phyloP scores from a whole-genome alignment of 2,329 filamentous ascomycete genomes.

The Arthrobotrys iridis region DNA sequence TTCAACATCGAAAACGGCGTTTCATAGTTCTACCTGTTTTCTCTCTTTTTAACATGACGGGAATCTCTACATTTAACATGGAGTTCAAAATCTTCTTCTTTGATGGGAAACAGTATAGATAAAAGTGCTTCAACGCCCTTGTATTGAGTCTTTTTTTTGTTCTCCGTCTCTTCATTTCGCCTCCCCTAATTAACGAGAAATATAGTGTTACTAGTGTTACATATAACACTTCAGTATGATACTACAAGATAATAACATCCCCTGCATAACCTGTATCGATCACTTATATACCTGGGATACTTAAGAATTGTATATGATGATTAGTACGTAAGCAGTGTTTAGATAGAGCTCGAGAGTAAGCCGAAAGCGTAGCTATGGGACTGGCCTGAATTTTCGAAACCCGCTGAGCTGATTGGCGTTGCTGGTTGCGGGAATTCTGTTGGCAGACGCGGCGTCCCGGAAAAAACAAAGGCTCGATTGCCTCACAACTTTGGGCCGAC shows the following conservation, averaged over 20 bases:
- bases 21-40: slow-evolving; percentile 3
- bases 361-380: no score
- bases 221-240: slow-evolving; percentile 11
- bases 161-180: neutral
- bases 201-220: no score
- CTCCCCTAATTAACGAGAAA: neutral
- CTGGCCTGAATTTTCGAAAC: no score
- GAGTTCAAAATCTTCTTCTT: slow-evolving; percentile 45
- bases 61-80: slow-evolving; percentile 54
- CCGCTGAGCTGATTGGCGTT: slow-evolving; percentile 25
- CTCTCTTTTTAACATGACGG: slow-evolving; percentile 48
- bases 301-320: no score
- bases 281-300: neutral
- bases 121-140: slow-evolving; percentile 50
- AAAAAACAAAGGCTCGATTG: slow-evolving; percentile 15
- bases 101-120: slow-evolving; percentile 28
- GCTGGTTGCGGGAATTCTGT: slow-evolving; percentile 1
- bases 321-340: no score
- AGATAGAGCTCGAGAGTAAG: no score
- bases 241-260: neutral
- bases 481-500: slow-evolving; percentile 29
- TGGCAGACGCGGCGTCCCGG: slow-evolving; percentile 24
- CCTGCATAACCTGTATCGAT: neutral
- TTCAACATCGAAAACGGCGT: slow-evolving; percentile 21
- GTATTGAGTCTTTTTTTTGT: neutral